These are phyloP conservation scores for Ophiostoma tasmaniense DNA, from an alignment of 2,329 filamentous ascomycete genomes.

Conservation along the genomic window DNA sequence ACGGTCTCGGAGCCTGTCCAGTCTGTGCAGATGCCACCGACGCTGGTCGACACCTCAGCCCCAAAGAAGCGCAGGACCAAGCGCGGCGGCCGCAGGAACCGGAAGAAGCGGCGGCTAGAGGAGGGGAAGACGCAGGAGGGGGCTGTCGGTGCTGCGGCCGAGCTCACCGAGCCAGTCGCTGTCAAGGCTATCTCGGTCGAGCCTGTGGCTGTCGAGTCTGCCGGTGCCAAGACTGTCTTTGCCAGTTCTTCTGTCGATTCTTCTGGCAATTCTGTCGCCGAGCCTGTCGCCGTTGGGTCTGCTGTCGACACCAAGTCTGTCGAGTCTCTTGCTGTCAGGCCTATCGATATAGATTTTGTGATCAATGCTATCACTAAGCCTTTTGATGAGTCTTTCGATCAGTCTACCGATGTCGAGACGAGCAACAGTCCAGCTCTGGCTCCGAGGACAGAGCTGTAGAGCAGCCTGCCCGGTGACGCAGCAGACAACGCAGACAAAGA, in stretches of 20 bases:
- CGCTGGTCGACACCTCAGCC: neutral
- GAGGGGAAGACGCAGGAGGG: neutral
- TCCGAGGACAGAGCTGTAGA: neutral
- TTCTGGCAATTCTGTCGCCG: too few species aligned
- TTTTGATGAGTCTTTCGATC: too few species aligned
- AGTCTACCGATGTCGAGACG: neutral
- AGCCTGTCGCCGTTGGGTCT: too few species aligned
- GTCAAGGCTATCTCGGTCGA: neutral
- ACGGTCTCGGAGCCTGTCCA: neutral
- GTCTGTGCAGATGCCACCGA: neutral
- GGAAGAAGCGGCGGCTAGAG: neutral
- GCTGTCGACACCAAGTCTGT: neutral
- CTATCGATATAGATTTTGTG: too few species aligned
- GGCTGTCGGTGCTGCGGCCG: too few species aligned
- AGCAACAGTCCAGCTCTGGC: neutral
- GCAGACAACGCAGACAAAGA: neutral
- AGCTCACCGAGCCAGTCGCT: neutral
- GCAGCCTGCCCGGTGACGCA: neutral
- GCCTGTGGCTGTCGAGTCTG: neutral
- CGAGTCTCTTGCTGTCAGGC: neutral
- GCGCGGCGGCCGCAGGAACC: neutral
- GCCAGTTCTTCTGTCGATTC: too few species aligned
- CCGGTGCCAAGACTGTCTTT: too few species aligned
- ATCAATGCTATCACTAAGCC: too few species aligned
- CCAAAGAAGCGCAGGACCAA: neutral